Evolutionary conservation across 345 rosid species (phyloP).

Genomic region (Cardamine chenopodiifolia): DNA sequence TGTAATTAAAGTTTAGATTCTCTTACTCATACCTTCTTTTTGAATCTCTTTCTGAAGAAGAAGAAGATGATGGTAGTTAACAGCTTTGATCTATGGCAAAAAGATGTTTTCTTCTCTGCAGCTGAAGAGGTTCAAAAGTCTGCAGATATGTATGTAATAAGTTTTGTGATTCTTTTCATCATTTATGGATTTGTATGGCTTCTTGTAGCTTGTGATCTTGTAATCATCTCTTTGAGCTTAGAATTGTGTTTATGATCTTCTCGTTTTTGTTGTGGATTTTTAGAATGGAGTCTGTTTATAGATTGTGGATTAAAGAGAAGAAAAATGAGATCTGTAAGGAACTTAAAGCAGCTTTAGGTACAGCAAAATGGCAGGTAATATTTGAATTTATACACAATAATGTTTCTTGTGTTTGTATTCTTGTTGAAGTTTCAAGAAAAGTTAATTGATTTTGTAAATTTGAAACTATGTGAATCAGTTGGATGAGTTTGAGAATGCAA

Average conservation of each 20-base stretch:
- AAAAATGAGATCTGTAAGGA: conserved; percentile 62
- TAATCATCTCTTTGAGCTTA: not conserved
- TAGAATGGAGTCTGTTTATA: conserved; percentile 79
- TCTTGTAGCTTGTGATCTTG: conserved; percentile 4
- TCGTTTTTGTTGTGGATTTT: not conserved
- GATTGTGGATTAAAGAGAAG: conserved; percentile 72
- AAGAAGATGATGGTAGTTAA: conserved; percentile 73
- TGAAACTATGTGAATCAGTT: conserved; percentile 49
- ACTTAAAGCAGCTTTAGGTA: conserved; percentile 75
- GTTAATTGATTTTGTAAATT: not conserved
- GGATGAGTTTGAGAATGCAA: conserved; percentile 84
- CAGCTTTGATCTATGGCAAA: conserved; percentile 78
- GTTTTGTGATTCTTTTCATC: not conserved
- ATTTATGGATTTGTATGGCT: not conserved
- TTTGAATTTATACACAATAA: not conserved
- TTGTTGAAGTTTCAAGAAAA: not conserved
- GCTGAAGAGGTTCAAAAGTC: conserved; percentile 92
- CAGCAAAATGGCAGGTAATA: conserved; percentile 91
- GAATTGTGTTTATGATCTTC: not conserved
- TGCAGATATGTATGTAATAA: conserved; percentile 62
- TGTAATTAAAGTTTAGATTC: not conserved
- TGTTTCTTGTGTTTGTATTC: conserved; percentile 4
- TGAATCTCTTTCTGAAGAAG: conserved; percentile 26
- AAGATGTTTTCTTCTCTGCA: conserved; percentile 76
- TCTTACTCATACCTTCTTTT: not conserved